Percentiles rank a stretch among this genome's conserved stretches.
Evolutionary conservation across 768 basidiomycete genomes (phyloP).

Genomic region (Mycena metata): DNA sequence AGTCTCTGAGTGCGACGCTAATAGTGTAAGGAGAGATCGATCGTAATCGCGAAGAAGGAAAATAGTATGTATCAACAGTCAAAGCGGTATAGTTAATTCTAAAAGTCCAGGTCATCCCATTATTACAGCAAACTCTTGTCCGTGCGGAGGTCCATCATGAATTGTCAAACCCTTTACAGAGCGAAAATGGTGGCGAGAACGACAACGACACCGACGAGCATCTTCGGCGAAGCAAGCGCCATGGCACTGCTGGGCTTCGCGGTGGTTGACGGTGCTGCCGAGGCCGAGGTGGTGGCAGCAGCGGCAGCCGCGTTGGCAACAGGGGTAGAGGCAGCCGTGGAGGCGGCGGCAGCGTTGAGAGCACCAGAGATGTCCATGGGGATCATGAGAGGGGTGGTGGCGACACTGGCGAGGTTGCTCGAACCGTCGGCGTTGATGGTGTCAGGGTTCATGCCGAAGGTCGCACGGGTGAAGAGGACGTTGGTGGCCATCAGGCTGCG

Average conservation of each 20-base stretch:
- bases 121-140: slow-evolving; percentile 36
- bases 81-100: slow-evolving; percentile 49
- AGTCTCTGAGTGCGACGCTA: slow-evolving; percentile 40
- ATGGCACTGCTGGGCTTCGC: slow-evolving; percentile 55
- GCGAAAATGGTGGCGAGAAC: slow-evolving; percentile 62
- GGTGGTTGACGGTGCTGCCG: slow-evolving; percentile 34
- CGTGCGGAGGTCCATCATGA: slow-evolving; percentile 38
- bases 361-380: slow-evolving; percentile 69
- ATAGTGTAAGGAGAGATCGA: slow-evolving; percentile 32
- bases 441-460: slow-evolving; percentile 66
- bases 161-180: slow-evolving; percentile 52
- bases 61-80: slow-evolving; percentile 40
- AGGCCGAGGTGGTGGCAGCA: slow-evolving; percentile 43
- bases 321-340: slow-evolving; percentile 41
- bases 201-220: slow-evolving; percentile 63
- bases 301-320: slow-evolving; percentile 43
- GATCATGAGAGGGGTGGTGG: slow-evolving; percentile 65
- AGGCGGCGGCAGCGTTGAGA: slow-evolving; percentile 53
- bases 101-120: slow-evolving; percentile 37
- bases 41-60: slow-evolving; percentile 32
- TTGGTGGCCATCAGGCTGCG: slow-evolving; percentile 62
- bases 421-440: slow-evolving; percentile 63
- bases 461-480: slow-evolving; percentile 54
- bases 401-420: slow-evolving; percentile 61
- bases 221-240: slow-evolving; percentile 61